A percentile compares a stretch with the other conserved stretches of the same genome.
These are phyloP conservation scores for Ophiosphaerella korrae DNA, from an alignment of 2,329 filamentous ascomycete genomes.

Conservation along the genomic window DNA sequence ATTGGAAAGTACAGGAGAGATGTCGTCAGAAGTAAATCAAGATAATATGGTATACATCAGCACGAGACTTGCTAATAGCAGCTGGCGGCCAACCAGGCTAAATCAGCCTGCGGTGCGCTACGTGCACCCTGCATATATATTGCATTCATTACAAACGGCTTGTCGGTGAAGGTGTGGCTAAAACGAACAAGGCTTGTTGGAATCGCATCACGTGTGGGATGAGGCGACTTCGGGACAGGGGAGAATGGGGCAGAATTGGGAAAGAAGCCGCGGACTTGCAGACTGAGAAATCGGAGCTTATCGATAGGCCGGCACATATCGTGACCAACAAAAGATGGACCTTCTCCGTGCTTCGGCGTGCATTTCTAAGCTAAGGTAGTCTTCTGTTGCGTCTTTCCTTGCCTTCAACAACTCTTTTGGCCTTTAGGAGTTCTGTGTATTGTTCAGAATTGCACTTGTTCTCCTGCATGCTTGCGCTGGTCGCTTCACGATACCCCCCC, in stretches of 20 bases:
- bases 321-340: slow-evolving; percentile 21
- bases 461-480: slow-evolving; percentile 6
- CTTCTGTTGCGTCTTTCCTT: slow-evolving; percentile 5
- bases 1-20: not conserved
- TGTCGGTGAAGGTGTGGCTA: not conserved
- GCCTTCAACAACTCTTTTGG: not conserved
- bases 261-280: slow-evolving; percentile 26
- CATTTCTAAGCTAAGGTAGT: slow-evolving; percentile 12
- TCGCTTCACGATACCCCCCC: slow-evolving; percentile 9
- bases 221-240: not conserved
- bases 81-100: slow-evolving; percentile 25
- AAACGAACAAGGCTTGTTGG: not conserved
- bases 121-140: slow-evolving; percentile 13
- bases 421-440: slow-evolving; percentile 1
- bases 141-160: not conserved
- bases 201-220: not conserved
- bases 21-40: slow-evolving; percentile 12
- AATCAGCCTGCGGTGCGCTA: slow-evolving; percentile 33
- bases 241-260: slow-evolving; percentile 24
- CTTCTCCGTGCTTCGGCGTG: slow-evolving; percentile 28
- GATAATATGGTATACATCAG: slow-evolving; percentile 20
- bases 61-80: not conserved
- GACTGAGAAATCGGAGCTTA: slow-evolving; percentile 31
- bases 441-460: not conserved
- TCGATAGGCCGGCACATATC: slow-evolving; percentile 36